phyloP scores from a whole-genome alignment of 2,329 filamentous ascomycete species.

The Botrytis sinoallii region DNA sequence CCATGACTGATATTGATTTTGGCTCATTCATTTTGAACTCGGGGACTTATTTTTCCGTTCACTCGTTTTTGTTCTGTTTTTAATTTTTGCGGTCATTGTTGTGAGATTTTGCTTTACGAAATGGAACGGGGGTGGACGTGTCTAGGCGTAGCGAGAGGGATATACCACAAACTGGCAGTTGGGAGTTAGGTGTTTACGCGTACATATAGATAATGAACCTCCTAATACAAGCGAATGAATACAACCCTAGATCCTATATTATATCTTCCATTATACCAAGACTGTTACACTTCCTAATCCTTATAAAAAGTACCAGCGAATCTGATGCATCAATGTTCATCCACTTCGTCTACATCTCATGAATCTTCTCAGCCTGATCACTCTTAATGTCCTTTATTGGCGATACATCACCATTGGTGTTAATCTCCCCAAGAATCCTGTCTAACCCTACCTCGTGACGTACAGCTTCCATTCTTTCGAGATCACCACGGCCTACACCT shows the following conservation, averaged over 20 bases:
- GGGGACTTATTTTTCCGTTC: background rate
- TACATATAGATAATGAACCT: background rate
- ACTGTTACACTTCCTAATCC: background rate
- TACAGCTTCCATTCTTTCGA: slow-evolving; percentile 70
- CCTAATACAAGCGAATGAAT: background rate
- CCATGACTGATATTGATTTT: background rate
- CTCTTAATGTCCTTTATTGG: background rate
- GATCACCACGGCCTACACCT: slow-evolving; percentile 64
- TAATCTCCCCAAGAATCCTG: slow-evolving; percentile 20
- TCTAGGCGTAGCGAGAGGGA: background rate
- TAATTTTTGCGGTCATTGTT: background rate
- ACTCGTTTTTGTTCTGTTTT: background rate
- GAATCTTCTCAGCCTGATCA: background rate
- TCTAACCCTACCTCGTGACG: slow-evolving; percentile 65
- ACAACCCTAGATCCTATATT: background rate
- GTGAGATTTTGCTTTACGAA: background rate
- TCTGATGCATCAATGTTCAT: background rate
- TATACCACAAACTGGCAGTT: slow-evolving; percentile 10
- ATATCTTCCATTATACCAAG: background rate
- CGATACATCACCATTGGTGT: background rate
- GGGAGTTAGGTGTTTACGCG: background rate
- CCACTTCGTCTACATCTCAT: background rate
- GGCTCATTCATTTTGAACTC: background rate
- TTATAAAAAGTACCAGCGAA: background rate
- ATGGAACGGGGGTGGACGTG: background rate